Conservation (phyloP, 345 rosid genomes). For the Arabis alpina region DNA sequence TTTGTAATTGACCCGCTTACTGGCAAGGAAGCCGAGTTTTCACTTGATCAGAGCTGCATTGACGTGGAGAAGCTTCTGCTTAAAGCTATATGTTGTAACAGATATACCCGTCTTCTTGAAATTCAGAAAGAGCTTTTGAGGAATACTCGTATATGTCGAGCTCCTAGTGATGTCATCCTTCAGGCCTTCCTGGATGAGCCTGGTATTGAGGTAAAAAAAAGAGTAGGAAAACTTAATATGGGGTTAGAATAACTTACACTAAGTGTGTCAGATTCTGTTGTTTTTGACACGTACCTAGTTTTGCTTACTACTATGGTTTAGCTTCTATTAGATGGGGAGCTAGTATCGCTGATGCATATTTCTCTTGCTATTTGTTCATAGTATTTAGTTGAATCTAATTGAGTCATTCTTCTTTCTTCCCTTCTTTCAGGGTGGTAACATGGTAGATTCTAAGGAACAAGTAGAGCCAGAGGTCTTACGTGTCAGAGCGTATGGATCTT, state of each 20-base stretch:
- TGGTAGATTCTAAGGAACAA: conserved; percentile 46
- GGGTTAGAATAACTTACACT: background rate
- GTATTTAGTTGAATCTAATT: background rate
- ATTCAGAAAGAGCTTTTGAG: conserved; percentile 86
- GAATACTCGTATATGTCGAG: conserved; percentile 66
- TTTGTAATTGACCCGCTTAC: conserved; percentile 85
- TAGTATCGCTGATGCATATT: conserved; percentile 14
- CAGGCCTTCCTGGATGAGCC: conserved; percentile 59
- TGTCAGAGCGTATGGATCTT: conserved; percentile 91
- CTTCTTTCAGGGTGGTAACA: conserved; percentile 58
- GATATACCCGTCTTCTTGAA: conserved; percentile 90
- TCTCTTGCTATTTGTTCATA: conserved; percentile 16
- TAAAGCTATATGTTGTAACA: conserved; percentile 87
- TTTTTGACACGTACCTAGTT: conserved; percentile 4
- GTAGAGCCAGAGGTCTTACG: conserved; percentile 74
- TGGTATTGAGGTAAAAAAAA: conserved; percentile 47
- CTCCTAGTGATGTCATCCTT: conserved; percentile 71
- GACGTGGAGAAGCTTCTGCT: conserved; percentile 88
- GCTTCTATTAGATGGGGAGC: conserved; percentile 20
- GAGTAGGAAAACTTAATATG: conserved; percentile 47
- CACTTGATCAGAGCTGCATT: conserved; percentile 82
- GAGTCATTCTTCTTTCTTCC: conserved; percentile 14
- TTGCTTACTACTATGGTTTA: conserved; percentile 9
- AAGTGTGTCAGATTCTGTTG: conserved; percentile 7
- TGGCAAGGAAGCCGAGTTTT: conserved; percentile 81